Evolutionary conservation across 257 asterid species (phyloP), one percentile per base, ranked within the genome.

Genomic region (Cordia subcordata): DNA sequence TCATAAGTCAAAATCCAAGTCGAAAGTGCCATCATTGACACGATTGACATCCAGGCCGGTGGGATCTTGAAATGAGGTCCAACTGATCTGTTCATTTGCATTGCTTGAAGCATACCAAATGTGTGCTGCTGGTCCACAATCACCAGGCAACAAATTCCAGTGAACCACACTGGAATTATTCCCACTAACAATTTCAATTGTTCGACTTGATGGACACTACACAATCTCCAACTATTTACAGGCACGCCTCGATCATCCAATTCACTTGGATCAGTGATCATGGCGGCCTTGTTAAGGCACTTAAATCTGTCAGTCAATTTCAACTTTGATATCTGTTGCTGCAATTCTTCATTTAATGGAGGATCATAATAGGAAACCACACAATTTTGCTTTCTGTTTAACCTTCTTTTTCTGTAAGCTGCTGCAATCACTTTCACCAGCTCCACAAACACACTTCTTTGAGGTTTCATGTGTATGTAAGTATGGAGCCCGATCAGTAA

Each of bases 11-110:
- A 20, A n/a, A 89, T 89, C 95, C 97, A 86, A 10, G 74, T 50
- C 1, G 93, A 72, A 23, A 88, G 78, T 0, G 94, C 80, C 0
- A 89, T 40, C 97, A 89, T 89, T 0, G 97, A 86, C 4, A 89
- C 21, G 58, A 82, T 75, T 37, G 86, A 82, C 94, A 89, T 75
- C 97, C 97, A 89, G 0, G 75, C 97, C 0, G 95, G 94, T 1
- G 97, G 97, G 39, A 84, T 62, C 18, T n/a, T 52, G 83, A 89
- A 86, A 38, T 71, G 64, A 5, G 66, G 3, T 18, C 90, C 91
- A 0, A 86, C 16, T 0, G 63, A n/a, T 17, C 66, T 55, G 61
- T 81, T 37, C 80, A 81, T 78, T 58, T 89, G 97, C 19, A 89
- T 67, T 21, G 90, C 87, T 60, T 89, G 95, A 27, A 89, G 75